These are phyloP conservation scores for Aspergillus steynii DNA, from an alignment of 495 filamentous ascomycete genomes.

Conservation along the genomic window DNA sequence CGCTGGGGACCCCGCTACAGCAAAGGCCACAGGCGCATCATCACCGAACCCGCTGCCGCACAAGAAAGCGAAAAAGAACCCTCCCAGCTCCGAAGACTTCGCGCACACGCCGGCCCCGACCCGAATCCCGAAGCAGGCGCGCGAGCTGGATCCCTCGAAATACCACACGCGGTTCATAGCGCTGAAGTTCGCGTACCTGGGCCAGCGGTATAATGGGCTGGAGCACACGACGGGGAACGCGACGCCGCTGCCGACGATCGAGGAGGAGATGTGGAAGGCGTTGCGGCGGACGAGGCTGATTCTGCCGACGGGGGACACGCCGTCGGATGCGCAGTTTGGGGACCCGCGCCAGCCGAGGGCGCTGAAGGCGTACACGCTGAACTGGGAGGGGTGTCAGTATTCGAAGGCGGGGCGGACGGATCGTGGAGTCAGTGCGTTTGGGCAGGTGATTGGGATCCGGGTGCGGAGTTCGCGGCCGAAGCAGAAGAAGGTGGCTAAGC, in stretches of 20 bases:
- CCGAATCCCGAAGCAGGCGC: conserved; percentile 30
- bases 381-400: conserved; percentile 82
- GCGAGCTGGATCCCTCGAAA: conserved; percentile 71
- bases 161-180: conserved; percentile 85
- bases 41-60: too few relatives aligned
- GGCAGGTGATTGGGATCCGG: conserved; percentile 83
- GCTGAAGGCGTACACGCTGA: conserved; percentile 48
- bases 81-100: too few relatives aligned
- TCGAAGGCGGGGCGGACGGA: conserved; percentile 95
- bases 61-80: too few relatives aligned
- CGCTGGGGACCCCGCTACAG: too few relatives aligned
- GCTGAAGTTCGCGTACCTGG: conserved; percentile 91
- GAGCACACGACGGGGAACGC: conserved; percentile 71
- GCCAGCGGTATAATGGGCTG: conserved; percentile 86
- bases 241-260: conserved; percentile 75
- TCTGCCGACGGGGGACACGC: conserved; percentile 57
- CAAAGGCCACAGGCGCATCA: too few relatives aligned
- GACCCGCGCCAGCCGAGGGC: conserved; percentile 23
- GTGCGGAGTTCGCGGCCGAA: conserved; percentile 75
- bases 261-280: conserved; percentile 90
- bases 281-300: conserved; percentile 78
- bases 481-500: conserved; percentile 16
- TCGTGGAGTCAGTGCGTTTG: conserved; percentile 91
- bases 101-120: too few relatives aligned
- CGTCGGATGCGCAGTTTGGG: conserved; percentile 25